A percentile compares a stretch with the other conserved stretches of the same genome.
phyloP scores from a whole-genome alignment of 768 basidiomycete species.

The Auricularia auricula-judae region DNA sequence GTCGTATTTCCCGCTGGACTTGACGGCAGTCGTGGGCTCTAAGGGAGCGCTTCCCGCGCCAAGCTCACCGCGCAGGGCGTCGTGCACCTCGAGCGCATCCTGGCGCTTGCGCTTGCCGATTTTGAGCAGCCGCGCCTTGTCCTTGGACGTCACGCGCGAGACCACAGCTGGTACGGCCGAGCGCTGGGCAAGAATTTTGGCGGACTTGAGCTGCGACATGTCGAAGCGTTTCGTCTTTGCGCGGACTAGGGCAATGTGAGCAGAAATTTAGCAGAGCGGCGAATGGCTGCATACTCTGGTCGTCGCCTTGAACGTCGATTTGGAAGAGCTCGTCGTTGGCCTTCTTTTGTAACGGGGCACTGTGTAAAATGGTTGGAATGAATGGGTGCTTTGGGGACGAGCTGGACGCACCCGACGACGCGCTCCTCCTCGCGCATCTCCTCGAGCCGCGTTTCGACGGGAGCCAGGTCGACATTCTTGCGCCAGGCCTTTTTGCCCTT shows the following conservation, averaged over 20 bases:
- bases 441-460: constrained; percentile 69
- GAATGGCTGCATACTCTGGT: constrained; percentile 28
- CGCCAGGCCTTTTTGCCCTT: constrained; percentile 93
- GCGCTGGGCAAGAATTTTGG: constrained; percentile 73
- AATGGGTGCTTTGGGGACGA: background rate
- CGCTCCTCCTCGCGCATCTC: constrained; percentile 71
- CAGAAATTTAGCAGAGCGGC: background rate
- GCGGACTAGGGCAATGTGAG: constrained; percentile 36
- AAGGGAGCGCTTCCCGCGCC: constrained; percentile 26
- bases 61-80: background rate
- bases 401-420: constrained; percentile 51
- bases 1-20: constrained; percentile 16
- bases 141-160: constrained; percentile 37
- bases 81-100: constrained; percentile 43
- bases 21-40: constrained; percentile 13
- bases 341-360: constrained; percentile 53
- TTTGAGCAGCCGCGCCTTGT: constrained; percentile 64
- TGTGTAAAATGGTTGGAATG: constrained; percentile 16
- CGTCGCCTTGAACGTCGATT: constrained; percentile 72
- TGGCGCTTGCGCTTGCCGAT: constrained; percentile 63
- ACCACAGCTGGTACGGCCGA: constrained; percentile 80
- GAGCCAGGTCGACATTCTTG: constrained; percentile 81
- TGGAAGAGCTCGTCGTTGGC: constrained; percentile 67
- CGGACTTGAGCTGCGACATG: constrained; percentile 44
- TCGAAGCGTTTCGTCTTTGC: constrained; percentile 33